Conservation (phyloP, 2,329 filamentous ascomycete genomes). For the Hypoxylon sp. region DNA sequence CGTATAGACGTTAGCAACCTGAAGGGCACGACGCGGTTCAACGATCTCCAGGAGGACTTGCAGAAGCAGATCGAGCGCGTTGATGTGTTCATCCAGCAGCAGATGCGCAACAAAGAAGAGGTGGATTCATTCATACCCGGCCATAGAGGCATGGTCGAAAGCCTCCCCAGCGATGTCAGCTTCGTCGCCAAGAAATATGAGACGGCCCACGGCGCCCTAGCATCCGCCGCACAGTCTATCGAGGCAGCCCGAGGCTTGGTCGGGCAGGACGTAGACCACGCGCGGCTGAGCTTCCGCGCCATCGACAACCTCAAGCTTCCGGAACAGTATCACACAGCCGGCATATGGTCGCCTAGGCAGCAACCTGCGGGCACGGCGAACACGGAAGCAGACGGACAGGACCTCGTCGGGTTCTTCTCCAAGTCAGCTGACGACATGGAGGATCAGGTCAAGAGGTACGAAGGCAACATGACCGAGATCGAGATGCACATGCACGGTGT, state of each 20-base stretch:
- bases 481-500: conserved; percentile 70
- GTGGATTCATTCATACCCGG: conserved; percentile 72
- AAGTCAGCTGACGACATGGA: conserved; percentile 68
- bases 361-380: conserved; percentile 53
- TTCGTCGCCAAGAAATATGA: conserved; percentile 56
- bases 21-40: conserved; percentile 87
- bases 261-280: conserved; percentile 52
- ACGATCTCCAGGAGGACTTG: conserved; percentile 83
- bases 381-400: conserved; percentile 60
- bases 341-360: conserved; percentile 52
- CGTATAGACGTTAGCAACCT: conserved; percentile 82
- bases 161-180: conserved; percentile 55
- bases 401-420: conserved; percentile 71
- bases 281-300: conserved; percentile 54
- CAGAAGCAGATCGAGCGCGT: conserved; percentile 80
- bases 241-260: conserved; percentile 52
- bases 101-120: conserved; percentile 80
- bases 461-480: conserved; percentile 67
- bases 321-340: conserved; percentile 58
- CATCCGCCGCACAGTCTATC: conserved; percentile 52
- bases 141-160: conserved; percentile 62
- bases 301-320: conserved; percentile 58
- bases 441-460: conserved; percentile 63
- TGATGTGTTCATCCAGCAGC: conserved; percentile 80
- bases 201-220: conserved; percentile 52